Percentiles rank a stretch among this genome's conserved stretches.
Conservation (phyloP, 2,329 filamentous ascomycete species). For the Alternaria dauci region DNA sequence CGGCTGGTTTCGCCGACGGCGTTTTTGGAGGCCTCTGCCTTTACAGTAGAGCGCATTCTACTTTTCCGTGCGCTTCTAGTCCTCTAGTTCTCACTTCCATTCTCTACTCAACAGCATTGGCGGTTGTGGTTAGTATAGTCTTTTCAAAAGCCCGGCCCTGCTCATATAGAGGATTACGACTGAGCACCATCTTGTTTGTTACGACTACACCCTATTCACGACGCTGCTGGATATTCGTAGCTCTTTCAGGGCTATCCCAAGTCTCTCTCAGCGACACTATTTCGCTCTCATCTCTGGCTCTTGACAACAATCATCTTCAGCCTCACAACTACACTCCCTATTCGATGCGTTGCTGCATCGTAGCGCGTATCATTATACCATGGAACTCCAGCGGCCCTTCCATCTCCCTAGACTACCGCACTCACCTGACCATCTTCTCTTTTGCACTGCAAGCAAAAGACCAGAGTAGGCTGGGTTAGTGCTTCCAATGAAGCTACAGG, state of each 20-base stretch:
- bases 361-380: constrained; percentile 10
- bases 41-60: constrained; percentile 14
- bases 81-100: constrained; percentile 11
- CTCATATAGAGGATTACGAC: constrained; percentile 29
- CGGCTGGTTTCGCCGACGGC: constrained; percentile 37
- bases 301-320: neutral
- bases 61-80: constrained; percentile 17
- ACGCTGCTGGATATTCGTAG: constrained; percentile 20
- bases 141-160: constrained; percentile 35
- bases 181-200: constrained; percentile 18
- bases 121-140: constrained; percentile 11
- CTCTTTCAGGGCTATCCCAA: constrained; percentile 13
- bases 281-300: constrained; percentile 3
- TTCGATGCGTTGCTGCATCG: constrained; percentile 8
- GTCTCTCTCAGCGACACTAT: constrained; percentile 2
- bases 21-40: constrained; percentile 23
- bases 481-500: neutral
- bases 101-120: constrained; percentile 20
- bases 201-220: constrained; percentile 20
- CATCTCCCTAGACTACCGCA: constrained; percentile 34
- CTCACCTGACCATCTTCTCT: constrained; percentile 34
- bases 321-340: constrained; percentile 10
- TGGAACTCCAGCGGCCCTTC: constrained; percentile 27
- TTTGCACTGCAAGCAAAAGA: constrained; percentile 18
- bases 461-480: constrained; percentile 42